Evolutionary conservation across 2,329 filamentous ascomycete genomes (phyloP), one percentile per base, ranked within the genome.

Genomic region (Colletotrichum tabaci): DNA sequence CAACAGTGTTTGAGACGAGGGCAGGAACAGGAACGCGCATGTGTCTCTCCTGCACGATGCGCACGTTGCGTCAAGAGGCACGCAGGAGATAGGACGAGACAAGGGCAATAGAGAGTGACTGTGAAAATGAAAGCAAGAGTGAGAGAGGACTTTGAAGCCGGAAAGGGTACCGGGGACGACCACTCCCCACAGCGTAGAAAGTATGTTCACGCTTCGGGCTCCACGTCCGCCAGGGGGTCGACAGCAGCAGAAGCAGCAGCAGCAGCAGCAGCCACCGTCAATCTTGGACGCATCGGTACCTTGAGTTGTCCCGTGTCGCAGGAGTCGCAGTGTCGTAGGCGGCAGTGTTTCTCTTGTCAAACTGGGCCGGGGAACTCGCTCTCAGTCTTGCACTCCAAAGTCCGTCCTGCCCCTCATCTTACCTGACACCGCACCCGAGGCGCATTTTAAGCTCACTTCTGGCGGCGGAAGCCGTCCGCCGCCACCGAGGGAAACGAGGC

Each of bases 21-120:
- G 40, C 61, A 61, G 67, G 55, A 61, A 61, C 55, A 66, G 62
- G 67, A 70, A 60, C 40, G 67, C 62, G 62, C 62, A 61, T 61
- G 53, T 63, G 26, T 49, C 56, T 61, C 21, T 44, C 26, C 62
- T 70, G 67, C 67, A 61, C 40, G 55, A 56, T 38, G 44, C 53
- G 66, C 42, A 13, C 35, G 55, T 61, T 38, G 44, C 53, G 66
- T 49, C 13, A 21, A 57, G 50, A 58, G 38, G 38, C 61, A 65
- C 66, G 55, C 47, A 46, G 18, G 10, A n/a, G 40, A 61, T 47
- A 26, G 57, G 18, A 44, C 42, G 18, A 46, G 57, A 10, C 13
- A 26, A 26, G 26, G 26, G 26, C 26, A 26, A 26, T 26, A 26
- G 26, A 26, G 30, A 30, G 30, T 30, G 7, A 30, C 5, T 1